These are phyloP conservation scores for Trebouxiophyceae sp. DNA, from an alignment of 163 green algal species.

Conservation along the genomic window DNA sequence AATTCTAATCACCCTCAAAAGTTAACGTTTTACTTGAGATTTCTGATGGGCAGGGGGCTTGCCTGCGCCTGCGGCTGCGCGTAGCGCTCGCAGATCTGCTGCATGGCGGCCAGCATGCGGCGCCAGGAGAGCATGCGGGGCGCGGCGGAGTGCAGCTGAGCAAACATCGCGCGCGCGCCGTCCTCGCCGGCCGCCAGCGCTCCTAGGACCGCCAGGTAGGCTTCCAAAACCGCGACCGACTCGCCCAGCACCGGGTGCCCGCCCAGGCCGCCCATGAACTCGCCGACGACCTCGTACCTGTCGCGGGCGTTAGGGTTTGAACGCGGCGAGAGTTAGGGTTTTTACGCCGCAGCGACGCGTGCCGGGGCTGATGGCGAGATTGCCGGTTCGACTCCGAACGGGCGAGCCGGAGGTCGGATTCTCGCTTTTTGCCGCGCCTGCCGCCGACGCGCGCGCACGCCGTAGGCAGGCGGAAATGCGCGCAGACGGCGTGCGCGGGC, in stretches of 20 bases:
- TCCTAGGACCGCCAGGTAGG: constrained; percentile 59
- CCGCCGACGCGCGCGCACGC: too few relatives aligned
- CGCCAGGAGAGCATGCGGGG: constrained; percentile 21
- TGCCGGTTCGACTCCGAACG: too few relatives aligned
- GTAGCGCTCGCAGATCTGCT: constrained; percentile 26
- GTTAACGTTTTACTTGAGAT: too few relatives aligned
- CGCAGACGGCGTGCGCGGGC: too few relatives aligned
- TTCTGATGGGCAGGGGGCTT: too few relatives aligned
- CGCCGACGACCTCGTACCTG: constrained; percentile 21
- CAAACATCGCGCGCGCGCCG: constrained; percentile 28
- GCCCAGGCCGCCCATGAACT: constrained; percentile 33
- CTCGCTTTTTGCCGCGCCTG: too few relatives aligned
- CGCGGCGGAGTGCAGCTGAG: constrained; percentile 13
- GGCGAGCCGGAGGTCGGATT: too few relatives aligned
- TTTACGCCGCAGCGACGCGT: too few relatives aligned
- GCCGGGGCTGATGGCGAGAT: too few relatives aligned
- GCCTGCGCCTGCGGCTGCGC: constrained; percentile 3
- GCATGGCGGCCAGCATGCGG: constrained; percentile 32
- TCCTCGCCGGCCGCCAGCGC: constrained; percentile 43
- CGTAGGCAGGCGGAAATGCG: too few relatives aligned
- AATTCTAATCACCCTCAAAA: too few relatives aligned
- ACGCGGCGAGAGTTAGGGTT: too few relatives aligned
- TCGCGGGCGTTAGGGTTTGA: not conserved
- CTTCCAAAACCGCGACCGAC: constrained; percentile 43
- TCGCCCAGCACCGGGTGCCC: constrained; percentile 7